A percentile compares a stretch with the other conserved stretches of the same genome.
Conservation (phyloP, 2,329 filamentous ascomycete species). For the Huntiella moniliformis region DNA sequence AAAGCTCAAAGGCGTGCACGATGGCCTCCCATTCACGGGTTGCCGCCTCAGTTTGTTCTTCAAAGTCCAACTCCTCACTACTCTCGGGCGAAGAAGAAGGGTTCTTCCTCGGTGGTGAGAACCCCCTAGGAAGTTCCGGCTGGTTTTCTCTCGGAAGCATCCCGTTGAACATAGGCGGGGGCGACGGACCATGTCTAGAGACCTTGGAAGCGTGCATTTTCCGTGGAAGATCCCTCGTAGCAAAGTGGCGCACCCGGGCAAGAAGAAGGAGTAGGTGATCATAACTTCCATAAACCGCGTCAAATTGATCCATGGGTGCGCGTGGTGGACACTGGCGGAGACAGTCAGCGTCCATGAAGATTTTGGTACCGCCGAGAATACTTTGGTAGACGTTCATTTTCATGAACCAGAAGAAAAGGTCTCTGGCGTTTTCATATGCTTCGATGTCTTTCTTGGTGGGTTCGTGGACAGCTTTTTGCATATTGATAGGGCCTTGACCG, state of each 20-base stretch:
- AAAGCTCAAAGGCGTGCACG: conserved; percentile 46
- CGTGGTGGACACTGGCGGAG: conserved; percentile 84
- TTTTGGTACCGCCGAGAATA: conserved; percentile 63
- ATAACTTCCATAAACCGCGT: conserved; percentile 68
- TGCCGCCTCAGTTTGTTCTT: conserved; percentile 48
- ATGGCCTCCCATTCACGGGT: conserved; percentile 64
- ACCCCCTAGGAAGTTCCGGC: conserved; percentile 33
- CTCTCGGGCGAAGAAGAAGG: conserved; percentile 24
- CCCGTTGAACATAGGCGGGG: conserved; percentile 31
- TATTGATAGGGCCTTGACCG: conserved; percentile 19
- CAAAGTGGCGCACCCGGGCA: conserved; percentile 61
- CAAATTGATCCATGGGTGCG: conserved; percentile 55
- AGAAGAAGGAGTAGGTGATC: conserved; percentile 75
- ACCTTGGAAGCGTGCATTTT: conserved; percentile 45
- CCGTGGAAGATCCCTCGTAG: conserved; percentile 54
- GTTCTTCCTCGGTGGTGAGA: conserved; percentile 30
- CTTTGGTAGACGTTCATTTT: conserved; percentile 91
- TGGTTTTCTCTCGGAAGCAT: conserved; percentile 35
- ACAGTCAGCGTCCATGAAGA: conserved; percentile 61
- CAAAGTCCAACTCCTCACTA: conserved; percentile 37
- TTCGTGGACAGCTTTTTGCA: conserved; percentile 21
- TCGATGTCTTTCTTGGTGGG: conserved; percentile 48
- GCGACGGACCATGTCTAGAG: conserved; percentile 18
- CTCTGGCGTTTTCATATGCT: conserved; percentile 61
- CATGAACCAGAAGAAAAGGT: conserved; percentile 89